A percentile compares a stretch with the other conserved stretches of the same genome.
Conservation (phyloP, 805 yeast genomes). For the Lachancea thermotolerans region DNA sequence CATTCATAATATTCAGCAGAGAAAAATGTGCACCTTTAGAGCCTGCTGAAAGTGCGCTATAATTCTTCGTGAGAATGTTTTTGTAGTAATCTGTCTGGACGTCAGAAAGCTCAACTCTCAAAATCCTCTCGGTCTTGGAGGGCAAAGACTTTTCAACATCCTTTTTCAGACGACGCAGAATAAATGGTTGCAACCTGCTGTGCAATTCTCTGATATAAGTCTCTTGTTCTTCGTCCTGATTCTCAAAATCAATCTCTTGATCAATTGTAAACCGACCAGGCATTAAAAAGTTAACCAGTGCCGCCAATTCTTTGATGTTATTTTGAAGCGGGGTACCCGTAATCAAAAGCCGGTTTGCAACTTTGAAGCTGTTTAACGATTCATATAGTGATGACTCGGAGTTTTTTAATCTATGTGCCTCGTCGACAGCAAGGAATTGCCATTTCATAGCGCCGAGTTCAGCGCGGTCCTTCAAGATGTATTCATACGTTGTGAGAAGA, state of each 20-base stretch:
- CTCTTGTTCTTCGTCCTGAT: constrained; percentile 83
- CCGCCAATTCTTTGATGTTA: constrained; percentile 91
- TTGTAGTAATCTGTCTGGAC: constrained; percentile 92
- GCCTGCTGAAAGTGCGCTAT: constrained; percentile 85
- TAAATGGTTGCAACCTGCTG: constrained; percentile 80
- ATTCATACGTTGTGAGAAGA: constrained; percentile 92
- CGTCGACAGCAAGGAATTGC: constrained; percentile 98
- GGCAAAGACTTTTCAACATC: constrained; percentile 97
- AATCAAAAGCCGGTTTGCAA: constrained; percentile 75
- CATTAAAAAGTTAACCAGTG: constrained; percentile 89
- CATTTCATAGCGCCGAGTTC: constrained; percentile 81
- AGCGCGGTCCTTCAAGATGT: constrained; percentile 78
- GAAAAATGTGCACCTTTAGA: constrained; percentile 72
- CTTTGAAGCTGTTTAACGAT: constrained; percentile 74
- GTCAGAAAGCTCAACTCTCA: constrained; percentile 92
- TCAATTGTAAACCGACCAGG: constrained; percentile 89
- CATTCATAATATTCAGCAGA: constrained; percentile 86
- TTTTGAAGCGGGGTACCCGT: constrained; percentile 98
- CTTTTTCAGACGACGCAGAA: constrained; percentile 86
- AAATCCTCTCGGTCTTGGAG: constrained; percentile 88
- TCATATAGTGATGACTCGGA: constrained; percentile 92
- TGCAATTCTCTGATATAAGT: constrained; percentile 81
- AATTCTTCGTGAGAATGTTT: constrained; percentile 87
- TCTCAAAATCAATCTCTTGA: constrained; percentile 91
- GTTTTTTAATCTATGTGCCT: constrained; percentile 93